Base-by-base conservation (phyloP, 805 yeast species). In the Candida lessepsii region DNA sequence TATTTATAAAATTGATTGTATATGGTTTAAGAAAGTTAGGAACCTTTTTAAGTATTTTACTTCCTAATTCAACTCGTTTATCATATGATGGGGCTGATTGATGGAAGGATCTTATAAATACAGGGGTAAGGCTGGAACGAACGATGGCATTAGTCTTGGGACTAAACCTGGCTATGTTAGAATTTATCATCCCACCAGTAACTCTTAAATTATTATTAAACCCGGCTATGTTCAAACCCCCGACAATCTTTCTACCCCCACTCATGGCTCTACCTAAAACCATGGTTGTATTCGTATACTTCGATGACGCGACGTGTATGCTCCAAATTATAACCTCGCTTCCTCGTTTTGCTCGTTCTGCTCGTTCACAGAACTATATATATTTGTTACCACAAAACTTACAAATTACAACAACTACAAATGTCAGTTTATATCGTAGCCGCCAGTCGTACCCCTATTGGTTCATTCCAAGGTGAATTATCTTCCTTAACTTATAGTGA, bases 391-490 rank as follows among this genome's bases (percentile, higher is more conserved):
- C 25, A 18, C 28, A 26, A 35, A 19, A 18, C 15, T 7, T 9
- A 28, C 23, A 20, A 20, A 20, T 20, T 9, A 20, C 9, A 6
- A 20, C 8, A 25, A 10, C 9, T 3, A 7, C 14, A 24, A 25
- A 44, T 41, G 45, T 45, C 49, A 20, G 99, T 89, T 36, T 91
- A 91, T 67, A 88, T 93, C 61, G 98, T 90, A 42, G 71, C 96
- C 26, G 76, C 87, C 37, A 81, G 96, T 36, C 85, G 99, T 75
- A 93, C 99, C 15, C 99, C 99, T 55, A 78, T 93, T 54, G 99
- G 98, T 30, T 82, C 96, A 11, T 86, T 93, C 71, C 93, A 85
- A 63, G 97, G 99, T 41, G 60, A 79, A 2, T 75, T 93, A 32
- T 64, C 93, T 26, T 75, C 93, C 25, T 76, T 86, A 55, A 68